Base-by-base conservation (phyloP, 1,284 basidiomycete genomes). In the Rhodotorula mucilaginosa region DNA sequence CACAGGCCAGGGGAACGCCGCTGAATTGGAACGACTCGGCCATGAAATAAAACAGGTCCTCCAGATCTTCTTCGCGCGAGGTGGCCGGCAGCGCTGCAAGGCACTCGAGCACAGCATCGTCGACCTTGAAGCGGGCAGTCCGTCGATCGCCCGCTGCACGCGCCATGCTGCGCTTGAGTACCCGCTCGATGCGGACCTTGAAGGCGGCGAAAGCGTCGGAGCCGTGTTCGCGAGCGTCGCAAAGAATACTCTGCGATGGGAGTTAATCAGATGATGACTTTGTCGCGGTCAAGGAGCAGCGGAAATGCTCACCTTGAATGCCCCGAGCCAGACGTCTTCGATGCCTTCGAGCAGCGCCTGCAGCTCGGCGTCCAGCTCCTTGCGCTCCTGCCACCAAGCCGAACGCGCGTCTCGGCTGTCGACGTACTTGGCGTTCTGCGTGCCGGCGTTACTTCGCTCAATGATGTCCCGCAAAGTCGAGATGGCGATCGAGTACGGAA, bases 321-420 rank as follows among this genome's bases (percentile, higher is more conserved):
- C 93, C 2, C 97, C 96, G 5, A 99, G 84, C 97, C 97, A 99
- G 78, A 90, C 93, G 78, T 91, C 93, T 80, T 99, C 96, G 51
- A 99, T 89, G 73, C 88, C 91, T 72, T 88, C 87, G 44, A 97
- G 82, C 15, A 99, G 83, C 49, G 88, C 86, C 62, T 87, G 84
- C 79, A 99, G 81, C 44, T 92, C 85, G 61, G 83, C 84, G 79
- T 99, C 95, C 46, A 99, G 85, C 44, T 85, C 86, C 58, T 85
- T 84, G 18, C 93, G 85, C 64, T 88, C 85, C 52, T 86, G 87
- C 96, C 96, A 99, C 96, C 96, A 98, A 2, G 84, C 85, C 21
- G 68, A 64, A 7, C 77, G 68, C 49, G 69, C 72, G 13, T 75
- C 73, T 2, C 85, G 83, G 68, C 87, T 83, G 0, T 86, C 85